Evolutionary conservation across 2,329 filamentous ascomycete species (phyloP).

Genomic region (Talaromyces sp.): DNA sequence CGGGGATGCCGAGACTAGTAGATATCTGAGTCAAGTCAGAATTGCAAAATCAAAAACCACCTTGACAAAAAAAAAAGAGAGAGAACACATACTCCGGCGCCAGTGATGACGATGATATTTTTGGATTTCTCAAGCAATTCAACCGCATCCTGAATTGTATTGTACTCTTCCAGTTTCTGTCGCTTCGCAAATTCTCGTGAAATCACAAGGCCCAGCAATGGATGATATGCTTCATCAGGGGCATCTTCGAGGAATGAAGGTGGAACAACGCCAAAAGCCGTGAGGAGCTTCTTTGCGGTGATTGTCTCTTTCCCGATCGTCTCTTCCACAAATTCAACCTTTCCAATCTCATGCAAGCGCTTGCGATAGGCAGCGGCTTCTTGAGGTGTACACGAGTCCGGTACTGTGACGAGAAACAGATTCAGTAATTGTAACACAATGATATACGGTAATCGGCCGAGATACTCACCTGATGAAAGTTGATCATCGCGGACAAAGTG

Average conservation of each 20-base stretch:
- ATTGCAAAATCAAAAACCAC: background rate
- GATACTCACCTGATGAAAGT: slow-evolving; percentile 42
- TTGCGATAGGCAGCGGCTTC: slow-evolving; percentile 65
- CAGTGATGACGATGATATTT: slow-evolving; percentile 91
- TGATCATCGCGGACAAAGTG: slow-evolving; percentile 53
- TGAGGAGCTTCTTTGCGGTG: slow-evolving; percentile 76
- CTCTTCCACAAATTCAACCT: slow-evolving; percentile 67
- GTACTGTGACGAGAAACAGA: slow-evolving; percentile 22
- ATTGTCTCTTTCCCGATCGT: slow-evolving; percentile 66
- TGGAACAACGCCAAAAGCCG: slow-evolving; percentile 74
- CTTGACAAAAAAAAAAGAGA: background rate
- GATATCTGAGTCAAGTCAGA: slow-evolving; percentile 57
- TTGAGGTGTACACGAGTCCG: slow-evolving; percentile 59
- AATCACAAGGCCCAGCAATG: slow-evolving; percentile 70
- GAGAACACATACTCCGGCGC: slow-evolving; percentile 60
- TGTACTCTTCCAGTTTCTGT: slow-evolving; percentile 72
- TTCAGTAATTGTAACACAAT: background rate
- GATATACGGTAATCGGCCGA: slow-evolving; percentile 1
- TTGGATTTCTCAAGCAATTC: slow-evolving; percentile 64
- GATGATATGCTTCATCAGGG: slow-evolving; percentile 70
- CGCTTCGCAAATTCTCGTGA: slow-evolving; percentile 76
- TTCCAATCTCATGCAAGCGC: slow-evolving; percentile 70
- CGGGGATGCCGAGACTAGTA: slow-evolving; percentile 91
- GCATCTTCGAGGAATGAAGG: slow-evolving; percentile 68
- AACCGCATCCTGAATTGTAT: slow-evolving; percentile 83